These are phyloP conservation scores for Globisporangium canariense DNA, from an alignment of 352 stramenopile species.

Conservation along the genomic window DNA sequence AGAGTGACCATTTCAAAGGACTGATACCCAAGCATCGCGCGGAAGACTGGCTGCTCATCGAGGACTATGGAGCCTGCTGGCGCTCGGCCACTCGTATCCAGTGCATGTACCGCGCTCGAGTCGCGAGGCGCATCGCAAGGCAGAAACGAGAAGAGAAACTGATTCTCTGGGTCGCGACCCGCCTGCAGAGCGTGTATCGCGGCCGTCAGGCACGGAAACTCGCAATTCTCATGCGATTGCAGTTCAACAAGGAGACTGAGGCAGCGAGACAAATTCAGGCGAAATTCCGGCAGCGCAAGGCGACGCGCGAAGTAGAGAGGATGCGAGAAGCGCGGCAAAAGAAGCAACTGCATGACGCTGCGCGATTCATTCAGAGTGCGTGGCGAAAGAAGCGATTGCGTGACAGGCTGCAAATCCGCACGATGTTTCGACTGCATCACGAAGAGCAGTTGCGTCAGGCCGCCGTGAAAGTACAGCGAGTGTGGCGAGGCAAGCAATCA, in stretches of 20 bases:
- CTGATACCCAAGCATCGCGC: conserved; percentile 72
- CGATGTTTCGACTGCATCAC: conserved; percentile 12
- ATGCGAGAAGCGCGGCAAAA: conserved; percentile 18
- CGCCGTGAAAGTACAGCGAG: conserved; percentile 65
- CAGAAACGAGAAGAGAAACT: conserved; percentile 49
- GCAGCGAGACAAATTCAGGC: conserved; percentile 61
- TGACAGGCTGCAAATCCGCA: conserved; percentile 24
- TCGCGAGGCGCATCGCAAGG: conserved; percentile 36
- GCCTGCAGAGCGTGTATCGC: conserved; percentile 62
- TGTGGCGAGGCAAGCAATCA: conserved; percentile 58
- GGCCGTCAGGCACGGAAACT: conserved; percentile 54
- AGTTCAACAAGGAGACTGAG: conserved; percentile 48
- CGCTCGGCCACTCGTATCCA: conserved; percentile 65
- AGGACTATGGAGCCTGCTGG: conserved; percentile 81
- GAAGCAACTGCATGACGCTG: conserved; percentile 24
- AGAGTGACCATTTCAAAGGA: conserved; percentile 63
- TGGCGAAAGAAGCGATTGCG: conserved; percentile 44
- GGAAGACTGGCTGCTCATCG: conserved; percentile 79
- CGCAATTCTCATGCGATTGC: conserved; percentile 35
- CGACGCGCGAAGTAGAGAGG: conserved; percentile 7
- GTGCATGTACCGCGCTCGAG: conserved; percentile 54
- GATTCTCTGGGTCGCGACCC: conserved; percentile 48
- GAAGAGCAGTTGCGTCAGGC: conserved; percentile 20
- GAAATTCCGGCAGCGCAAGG: conserved; percentile 38
- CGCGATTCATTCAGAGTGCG: conserved; percentile 35